Conservation (phyloP, 129 eudicot species). For the Kitagawia praeruptora region DNA sequence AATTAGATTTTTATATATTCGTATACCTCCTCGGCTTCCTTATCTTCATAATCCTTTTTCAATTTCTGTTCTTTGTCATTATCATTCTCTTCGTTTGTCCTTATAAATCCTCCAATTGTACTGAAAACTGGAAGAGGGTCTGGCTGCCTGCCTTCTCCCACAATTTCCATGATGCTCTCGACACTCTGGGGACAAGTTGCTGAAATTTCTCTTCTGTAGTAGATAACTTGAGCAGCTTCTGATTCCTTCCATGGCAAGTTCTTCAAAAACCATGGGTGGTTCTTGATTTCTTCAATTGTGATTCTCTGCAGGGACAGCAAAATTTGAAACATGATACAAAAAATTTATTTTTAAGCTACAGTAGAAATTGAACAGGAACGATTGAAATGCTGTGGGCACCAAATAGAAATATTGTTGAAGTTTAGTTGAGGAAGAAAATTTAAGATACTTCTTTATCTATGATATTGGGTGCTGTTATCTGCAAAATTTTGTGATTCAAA, state of each 20-base stretch:
- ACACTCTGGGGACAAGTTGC: neutral
- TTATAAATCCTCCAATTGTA: neutral
- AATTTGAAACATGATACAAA: neutral
- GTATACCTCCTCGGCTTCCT: slow-evolving; percentile 48
- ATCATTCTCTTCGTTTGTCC: neutral
- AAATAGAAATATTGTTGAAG: neutral
- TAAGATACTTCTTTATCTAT: too few species aligned
- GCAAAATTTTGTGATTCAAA: neutral
- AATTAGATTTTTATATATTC: slow-evolving; percentile 20
- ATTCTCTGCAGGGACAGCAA: neutral
- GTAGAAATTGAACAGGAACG: neutral
- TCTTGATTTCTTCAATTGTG: neutral
- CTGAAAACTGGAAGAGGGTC: neutral
- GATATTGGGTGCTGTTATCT: neutral
- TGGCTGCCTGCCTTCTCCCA: neutral
- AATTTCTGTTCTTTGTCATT: slow-evolving; percentile 20
- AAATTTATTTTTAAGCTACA: neutral
- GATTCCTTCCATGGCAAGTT: slow-evolving; percentile 1
- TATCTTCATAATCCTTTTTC: slow-evolving; percentile 49
- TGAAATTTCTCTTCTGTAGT: neutral
- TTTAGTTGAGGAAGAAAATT: too few species aligned
- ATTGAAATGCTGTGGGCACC: neutral
- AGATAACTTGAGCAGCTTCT: neutral
- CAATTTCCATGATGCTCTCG: neutral
- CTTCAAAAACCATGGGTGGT: slow-evolving; percentile 3